Evolutionary conservation across 129 eudicot genomes (phyloP).

Genomic region (Helianthus tuberosus): DNA sequence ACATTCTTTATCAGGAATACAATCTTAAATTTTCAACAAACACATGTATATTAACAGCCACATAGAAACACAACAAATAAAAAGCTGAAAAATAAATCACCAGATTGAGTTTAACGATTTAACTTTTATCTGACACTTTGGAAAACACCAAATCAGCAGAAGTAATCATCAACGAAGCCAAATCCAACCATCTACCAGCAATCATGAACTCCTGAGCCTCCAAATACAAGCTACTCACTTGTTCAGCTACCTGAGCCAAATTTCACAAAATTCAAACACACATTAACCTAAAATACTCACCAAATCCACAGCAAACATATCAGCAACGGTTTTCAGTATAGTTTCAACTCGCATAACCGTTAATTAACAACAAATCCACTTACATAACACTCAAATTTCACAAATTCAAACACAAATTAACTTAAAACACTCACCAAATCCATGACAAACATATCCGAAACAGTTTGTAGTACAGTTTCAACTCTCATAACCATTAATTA

Average conservation of each 20-base stretch:
- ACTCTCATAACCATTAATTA: too few relatives aligned
- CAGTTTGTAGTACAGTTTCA: too few relatives aligned
- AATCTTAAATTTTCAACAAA: background rate
- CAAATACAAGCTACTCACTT: conserved; percentile 59
- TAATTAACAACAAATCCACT: too few relatives aligned
- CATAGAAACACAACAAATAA: background rate
- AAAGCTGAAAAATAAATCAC: background rate
- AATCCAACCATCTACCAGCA: conserved; percentile 73
- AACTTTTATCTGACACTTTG: conserved; percentile 82
- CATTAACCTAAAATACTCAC: background rate
- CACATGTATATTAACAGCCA: background rate
- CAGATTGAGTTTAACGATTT: conserved; percentile 29
- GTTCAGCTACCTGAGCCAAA: conserved; percentile 72
- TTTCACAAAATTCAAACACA: conserved; percentile 6
- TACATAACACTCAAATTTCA: too few relatives aligned
- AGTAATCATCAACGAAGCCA: conserved; percentile 78
- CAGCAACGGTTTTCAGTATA: too few relatives aligned
- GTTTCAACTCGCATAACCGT: too few relatives aligned
- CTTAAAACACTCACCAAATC: too few relatives aligned
- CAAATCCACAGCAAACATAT: too few relatives aligned
- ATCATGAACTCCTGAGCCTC: conserved; percentile 80
- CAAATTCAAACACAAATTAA: too few relatives aligned
- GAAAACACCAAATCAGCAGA: conserved; percentile 78
- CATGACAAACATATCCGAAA: too few relatives aligned
- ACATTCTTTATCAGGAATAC: too few relatives aligned